Base-by-base conservation (phyloP, 768 basidiomycete species). In the Podaxis sp. region DNA sequence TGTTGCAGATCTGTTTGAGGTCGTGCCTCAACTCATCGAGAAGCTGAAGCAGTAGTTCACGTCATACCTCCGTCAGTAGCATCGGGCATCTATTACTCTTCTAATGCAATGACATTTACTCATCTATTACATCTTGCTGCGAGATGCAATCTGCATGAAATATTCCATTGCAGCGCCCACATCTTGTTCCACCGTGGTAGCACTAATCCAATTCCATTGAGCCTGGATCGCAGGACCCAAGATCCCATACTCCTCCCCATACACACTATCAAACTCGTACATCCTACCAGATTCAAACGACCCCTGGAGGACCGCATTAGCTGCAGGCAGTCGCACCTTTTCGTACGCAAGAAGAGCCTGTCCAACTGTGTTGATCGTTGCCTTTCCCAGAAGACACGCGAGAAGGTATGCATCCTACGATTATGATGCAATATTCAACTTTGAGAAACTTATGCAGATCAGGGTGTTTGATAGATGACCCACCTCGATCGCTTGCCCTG, bases 1-100 rank as follows among this genome's bases (percentile, higher is more conserved):
- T 14, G 94, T 97, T 3, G 96, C 87, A 38, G 97, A 99, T 72
- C 78, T 98, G 50, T 99, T 89, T 68, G 88, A 95, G 32, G 93
- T 80, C 42, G 95, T 98, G 2, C 97, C 97, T 0, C 87, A 97
- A 75, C 74, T 99, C 56, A 84, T 90, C 36, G 84, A 94, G 75
- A 95, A 97, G 76, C 72, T 98, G 61, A 89, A 95, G 76, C 71
- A 68, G 61, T 66, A 70, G 62, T 64, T 55, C 42, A 57, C 52
- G 50, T 61, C 46, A 55, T 61, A 11, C 23, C 44, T 54, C 21
- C 50, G 51, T 59, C 50, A 51, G 48, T 38, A 50, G 16, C 9
- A 21, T 54, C 28, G 28, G 13, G 13, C 42, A 47, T 48, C 21
- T 21, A 55, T 55, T 47, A 47, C 42, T 37, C 36, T 48, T 46